Percentiles rank a stretch among this genome's conserved stretches.
These are phyloP conservation scores for Gentiana dahurica DNA, from an alignment of 257 asterid genomes.

Conservation along the genomic window DNA sequence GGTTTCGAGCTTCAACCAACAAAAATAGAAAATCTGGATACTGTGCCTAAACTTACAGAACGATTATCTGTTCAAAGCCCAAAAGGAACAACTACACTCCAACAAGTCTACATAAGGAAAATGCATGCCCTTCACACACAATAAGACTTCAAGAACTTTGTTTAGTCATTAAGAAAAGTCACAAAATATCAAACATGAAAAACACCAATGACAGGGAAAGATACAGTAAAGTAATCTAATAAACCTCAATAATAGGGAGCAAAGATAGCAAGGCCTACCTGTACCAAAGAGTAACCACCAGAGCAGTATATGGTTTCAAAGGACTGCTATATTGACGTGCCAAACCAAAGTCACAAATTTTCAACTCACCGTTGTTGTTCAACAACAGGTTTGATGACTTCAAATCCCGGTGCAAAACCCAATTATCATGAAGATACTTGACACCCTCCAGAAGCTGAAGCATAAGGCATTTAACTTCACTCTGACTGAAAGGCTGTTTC, in stretches of 20 bases:
- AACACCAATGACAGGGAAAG: slow-evolving; percentile 1
- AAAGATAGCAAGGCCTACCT: slow-evolving; percentile 36
- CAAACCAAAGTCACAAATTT: slow-evolving; percentile 88
- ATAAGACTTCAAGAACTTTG: no score
- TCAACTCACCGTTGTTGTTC: slow-evolving; percentile 69
- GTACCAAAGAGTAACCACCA: slow-evolving; percentile 95
- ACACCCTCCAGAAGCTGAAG: slow-evolving; percentile 73
- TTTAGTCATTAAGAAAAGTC: no score
- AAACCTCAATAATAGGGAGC: not conserved
- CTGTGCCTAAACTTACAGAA: no score
- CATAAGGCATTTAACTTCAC: slow-evolving; percentile 89
- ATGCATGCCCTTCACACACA: no score
- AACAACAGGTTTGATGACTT: slow-evolving; percentile 78
- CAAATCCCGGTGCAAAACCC: slow-evolving; percentile 91
- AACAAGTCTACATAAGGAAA: no score
- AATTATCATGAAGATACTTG: slow-evolving; percentile 73
- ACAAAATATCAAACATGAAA: not conserved
- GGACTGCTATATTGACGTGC: slow-evolving; percentile 92
- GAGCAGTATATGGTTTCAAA: slow-evolving; percentile 65
- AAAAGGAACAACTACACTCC: no score
- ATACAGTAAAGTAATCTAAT: not conserved
- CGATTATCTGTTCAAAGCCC: no score
- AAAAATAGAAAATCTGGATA: no score
- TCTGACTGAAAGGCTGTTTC: slow-evolving; percentile 67
- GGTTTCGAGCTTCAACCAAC: no score